Evolutionary conservation across 179 eudicot genomes (phyloP).

Genomic region (Beta lomatogona): DNA sequence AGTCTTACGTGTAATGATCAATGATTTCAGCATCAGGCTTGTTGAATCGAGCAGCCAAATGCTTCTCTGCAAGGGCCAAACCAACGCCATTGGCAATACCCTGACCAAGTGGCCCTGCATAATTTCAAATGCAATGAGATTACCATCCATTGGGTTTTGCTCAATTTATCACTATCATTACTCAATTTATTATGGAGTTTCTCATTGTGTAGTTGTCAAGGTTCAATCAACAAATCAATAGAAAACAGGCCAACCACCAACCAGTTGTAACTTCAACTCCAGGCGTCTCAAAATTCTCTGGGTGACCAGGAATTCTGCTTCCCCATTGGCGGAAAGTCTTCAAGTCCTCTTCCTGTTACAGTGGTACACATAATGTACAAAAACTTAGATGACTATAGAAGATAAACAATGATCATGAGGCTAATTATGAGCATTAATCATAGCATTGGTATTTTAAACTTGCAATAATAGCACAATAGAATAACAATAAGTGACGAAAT

Average conservation of each 20-base stretch:
- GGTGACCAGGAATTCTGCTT: conserved; percentile 67
- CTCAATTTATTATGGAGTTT: not conserved
- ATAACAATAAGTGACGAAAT: no score
- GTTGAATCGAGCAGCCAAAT: conserved; percentile 67
- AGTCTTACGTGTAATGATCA: conserved; percentile 56
- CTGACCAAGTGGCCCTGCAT: conserved; percentile 68
- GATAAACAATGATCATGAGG: not conserved
- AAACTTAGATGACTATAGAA: not conserved
- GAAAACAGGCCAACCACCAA: conserved; percentile 40
- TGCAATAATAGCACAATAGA: no score
- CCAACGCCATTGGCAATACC: conserved; percentile 74
- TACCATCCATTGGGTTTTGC: not conserved
- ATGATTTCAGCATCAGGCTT: conserved; percentile 56
- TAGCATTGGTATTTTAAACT: no score
- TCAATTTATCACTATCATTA: not conserved
- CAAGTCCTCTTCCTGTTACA: conserved; percentile 56
- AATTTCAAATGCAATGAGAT: conserved; percentile 2
- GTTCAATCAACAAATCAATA: not conserved
- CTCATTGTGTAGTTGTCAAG: not conserved
- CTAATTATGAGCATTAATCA: not conserved
- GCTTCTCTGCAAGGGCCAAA: conserved; percentile 69
- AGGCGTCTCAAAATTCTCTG: conserved; percentile 62
- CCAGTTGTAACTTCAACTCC: conserved; percentile 76
- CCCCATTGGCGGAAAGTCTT: conserved; percentile 62
- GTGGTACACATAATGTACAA: not conserved